Evolutionary conservation across 495 filamentous ascomycete species (phyloP), one percentile per base, ranked within the genome.

Genomic region (Massariosphaeria phaeospora): DNA sequence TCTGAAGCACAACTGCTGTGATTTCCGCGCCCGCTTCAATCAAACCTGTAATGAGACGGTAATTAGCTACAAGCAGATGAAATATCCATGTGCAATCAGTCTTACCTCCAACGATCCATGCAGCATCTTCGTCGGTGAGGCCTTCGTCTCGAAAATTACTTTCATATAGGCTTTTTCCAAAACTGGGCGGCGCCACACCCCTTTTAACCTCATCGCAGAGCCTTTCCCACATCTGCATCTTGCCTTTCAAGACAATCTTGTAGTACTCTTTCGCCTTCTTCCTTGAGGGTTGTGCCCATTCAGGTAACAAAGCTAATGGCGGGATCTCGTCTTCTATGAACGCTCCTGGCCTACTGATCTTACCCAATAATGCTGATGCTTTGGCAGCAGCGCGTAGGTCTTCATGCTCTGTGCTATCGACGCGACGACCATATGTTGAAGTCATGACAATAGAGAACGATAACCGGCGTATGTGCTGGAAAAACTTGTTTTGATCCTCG

Each of bases 261-360:
- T 25, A 25, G 21, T 12, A n/a, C 31, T 55, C 18, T 13, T 9
- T 2, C 8, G 65, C 65, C 11, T 35, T n/a, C 5, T 24, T 47
- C 27, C 30, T 34, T 2, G 48, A 46, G 2, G 63, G 63, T 18
- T 67, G 63, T 13, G 66, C 31, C 62, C 59, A 67, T 1, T 27
- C 53, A n/a, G 65, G 63, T 17, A 67, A 39, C 5, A 23, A 18
- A 5, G 63, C 52, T 11, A 67, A 35, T 20, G 50, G 36, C 8
- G 63, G 63, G 11, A 67, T 20, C 17, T 63, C 62, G 24, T 67
- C 62, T 3, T 61, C 59, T 25, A 67, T 31, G 45, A 61, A 68
- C 5, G 63, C 47, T 13, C 64, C 64, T 7, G 66, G 38, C 21
- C 43, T 27, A 2, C 36, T 27, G 20, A 43, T 64, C 24, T 43